phyloP scores from a whole-genome alignment of 345 rosid genomes.

The Microthlaspi erraticum region DNA sequence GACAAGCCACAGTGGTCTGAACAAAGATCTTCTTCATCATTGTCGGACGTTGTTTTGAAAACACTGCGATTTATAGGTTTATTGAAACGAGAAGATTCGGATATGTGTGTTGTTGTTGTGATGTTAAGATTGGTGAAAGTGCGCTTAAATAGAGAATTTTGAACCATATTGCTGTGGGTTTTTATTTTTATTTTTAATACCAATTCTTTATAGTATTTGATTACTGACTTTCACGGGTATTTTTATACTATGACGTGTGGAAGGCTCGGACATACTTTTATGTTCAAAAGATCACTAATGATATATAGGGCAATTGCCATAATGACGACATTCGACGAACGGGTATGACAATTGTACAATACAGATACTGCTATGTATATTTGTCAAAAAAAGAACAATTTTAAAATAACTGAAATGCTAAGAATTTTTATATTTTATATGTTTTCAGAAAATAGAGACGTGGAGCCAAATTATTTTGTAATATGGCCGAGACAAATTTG shows the following conservation, averaged over 20 bases:
- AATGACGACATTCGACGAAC: constrained; percentile 7
- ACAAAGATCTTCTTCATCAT: constrained; percentile 34
- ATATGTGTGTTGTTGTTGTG: too few species aligned
- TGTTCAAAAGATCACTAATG: too few species aligned
- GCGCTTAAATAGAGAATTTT: constrained; percentile 17
- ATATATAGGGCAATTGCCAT: too few species aligned
- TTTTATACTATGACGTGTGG: constrained; percentile 3
- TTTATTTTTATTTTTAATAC: too few species aligned
- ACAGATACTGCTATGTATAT: too few species aligned
- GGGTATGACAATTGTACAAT: background rate
- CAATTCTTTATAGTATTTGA: constrained; percentile 20
- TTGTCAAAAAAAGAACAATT: too few species aligned
- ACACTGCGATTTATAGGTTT: constrained; percentile 5
- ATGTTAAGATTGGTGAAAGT: background rate
- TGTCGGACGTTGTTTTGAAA: too few species aligned
- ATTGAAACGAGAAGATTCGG: constrained; percentile 4
- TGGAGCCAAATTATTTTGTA: constrained; percentile 5
- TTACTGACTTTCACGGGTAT: constrained; percentile 7
- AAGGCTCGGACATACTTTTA: background rate
- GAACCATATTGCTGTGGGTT: too few species aligned
- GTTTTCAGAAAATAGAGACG: constrained; percentile 2
- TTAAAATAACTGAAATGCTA: too few species aligned
- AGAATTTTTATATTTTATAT: too few species aligned
- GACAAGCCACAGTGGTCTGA: constrained; percentile 31
- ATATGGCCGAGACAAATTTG: background rate